These are phyloP conservation scores for Austropuccinia psidii DNA, from an alignment of 1,284 basidiomycete genomes.

Conservation along the genomic window DNA sequence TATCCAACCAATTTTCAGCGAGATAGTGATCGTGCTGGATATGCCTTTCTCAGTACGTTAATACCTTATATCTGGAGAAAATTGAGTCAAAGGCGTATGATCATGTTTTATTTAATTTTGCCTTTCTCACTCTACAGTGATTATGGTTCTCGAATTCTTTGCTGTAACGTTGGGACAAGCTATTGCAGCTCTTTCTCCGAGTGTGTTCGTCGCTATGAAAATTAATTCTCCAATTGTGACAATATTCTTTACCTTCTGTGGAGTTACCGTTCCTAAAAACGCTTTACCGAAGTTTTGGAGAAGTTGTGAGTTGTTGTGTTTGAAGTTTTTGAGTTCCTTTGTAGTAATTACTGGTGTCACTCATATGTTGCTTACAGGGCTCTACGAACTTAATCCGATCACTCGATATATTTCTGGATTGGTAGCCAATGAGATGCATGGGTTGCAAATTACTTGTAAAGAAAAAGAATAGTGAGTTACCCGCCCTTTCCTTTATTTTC, in stretches of 20 bases:
- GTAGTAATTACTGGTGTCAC: neutral
- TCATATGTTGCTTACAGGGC: conserved; percentile 31
- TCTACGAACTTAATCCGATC: conserved; percentile 52
- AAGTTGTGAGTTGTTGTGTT: conserved; percentile 60
- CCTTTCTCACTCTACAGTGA: conserved; percentile 45
- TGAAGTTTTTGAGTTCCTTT: conserved; percentile 53
- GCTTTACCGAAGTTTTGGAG: conserved; percentile 64
- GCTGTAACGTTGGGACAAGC: conserved; percentile 64
- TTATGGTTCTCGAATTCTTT: conserved; percentile 66
- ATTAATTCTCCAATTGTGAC: conserved; percentile 67
- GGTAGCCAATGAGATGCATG: conserved; percentile 17
- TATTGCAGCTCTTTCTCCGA: conserved; percentile 66
- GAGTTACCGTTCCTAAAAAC: conserved; percentile 47
- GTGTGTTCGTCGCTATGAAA: conserved; percentile 64
- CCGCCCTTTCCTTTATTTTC: conserved; percentile 28
- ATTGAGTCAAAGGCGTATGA: conserved; percentile 43
- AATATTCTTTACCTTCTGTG: conserved; percentile 64
- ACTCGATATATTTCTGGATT: conserved; percentile 59
- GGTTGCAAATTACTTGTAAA: conserved; percentile 40
- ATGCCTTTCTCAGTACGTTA: conserved; percentile 56
- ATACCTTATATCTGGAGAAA: conserved; percentile 14
- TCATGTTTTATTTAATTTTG: neutral
- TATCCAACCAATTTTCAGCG: conserved; percentile 59
- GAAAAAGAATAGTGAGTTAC: conserved; percentile 39
- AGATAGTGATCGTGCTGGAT: conserved; percentile 55